Percentiles rank a stretch among this genome's conserved stretches.
Evolutionary conservation across 768 basidiomycete species (phyloP).

Genomic region (Tricholomella constricta): DNA sequence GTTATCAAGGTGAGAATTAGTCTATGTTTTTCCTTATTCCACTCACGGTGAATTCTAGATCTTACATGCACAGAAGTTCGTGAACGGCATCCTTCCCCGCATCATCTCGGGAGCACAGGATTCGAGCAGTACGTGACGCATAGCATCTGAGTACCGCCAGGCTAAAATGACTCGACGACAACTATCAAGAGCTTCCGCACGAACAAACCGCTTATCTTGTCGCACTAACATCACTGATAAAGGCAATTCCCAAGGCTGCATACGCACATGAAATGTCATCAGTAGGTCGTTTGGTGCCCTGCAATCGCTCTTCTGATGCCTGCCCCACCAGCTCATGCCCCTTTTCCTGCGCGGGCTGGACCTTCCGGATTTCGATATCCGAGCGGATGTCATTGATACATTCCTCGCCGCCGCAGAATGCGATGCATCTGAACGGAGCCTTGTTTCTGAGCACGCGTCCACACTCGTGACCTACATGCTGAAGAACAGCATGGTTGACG

Average conservation of each 20-base stretch:
- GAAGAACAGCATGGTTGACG: conserved; percentile 52
- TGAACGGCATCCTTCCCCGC: conserved; percentile 69
- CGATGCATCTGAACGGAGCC: conserved; percentile 45
- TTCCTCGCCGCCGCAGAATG: conserved; percentile 71
- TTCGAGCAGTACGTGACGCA: conserved; percentile 45
- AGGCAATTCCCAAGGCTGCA: conserved; percentile 73
- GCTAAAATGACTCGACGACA: too few relatives aligned
- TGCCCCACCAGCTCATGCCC: conserved; percentile 70
- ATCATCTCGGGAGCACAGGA: conserved; percentile 69
- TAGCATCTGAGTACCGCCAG: too few relatives aligned
- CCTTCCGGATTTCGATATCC: conserved; percentile 70
- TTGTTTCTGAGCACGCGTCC: conserved; percentile 68
- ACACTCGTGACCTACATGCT: conserved; percentile 75
- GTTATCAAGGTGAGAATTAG: conserved; percentile 66
- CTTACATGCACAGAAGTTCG: conserved; percentile 75
- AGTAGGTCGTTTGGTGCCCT: conserved; percentile 34
- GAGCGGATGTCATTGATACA: conserved; percentile 79
- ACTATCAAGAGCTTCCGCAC: conserved; percentile 19
- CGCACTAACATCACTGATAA: conserved; percentile 80
- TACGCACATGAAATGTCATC: conserved; percentile 69
- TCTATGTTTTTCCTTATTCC: background rate
- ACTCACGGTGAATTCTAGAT: conserved; percentile 46
- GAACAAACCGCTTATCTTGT: conserved; percentile 75
- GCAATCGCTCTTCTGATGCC: background rate
- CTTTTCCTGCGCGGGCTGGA: conserved; percentile 84